Conservation (phyloP, 139 green algal species). For the Tetradesmus lagerheimii region DNA sequence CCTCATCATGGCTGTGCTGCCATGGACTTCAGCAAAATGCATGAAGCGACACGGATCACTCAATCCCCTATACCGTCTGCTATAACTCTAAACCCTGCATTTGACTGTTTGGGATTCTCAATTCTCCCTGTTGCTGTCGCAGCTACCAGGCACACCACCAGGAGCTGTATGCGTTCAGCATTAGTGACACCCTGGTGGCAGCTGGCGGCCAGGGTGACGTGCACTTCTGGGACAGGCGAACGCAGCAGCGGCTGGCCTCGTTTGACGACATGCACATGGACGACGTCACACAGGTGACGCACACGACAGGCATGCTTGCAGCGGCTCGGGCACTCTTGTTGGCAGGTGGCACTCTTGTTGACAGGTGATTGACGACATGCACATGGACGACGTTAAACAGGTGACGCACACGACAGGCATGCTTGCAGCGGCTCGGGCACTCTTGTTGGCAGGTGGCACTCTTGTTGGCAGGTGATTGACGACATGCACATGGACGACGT, state of each 20-base stretch:
- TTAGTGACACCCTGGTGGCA: conserved; percentile 64
- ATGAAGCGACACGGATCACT: too few relatives aligned
- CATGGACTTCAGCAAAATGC: not conserved
- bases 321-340: not conserved
- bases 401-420: conserved; percentile 30
- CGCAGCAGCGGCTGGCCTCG: conserved; percentile 46
- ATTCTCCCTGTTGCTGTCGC: not conserved
- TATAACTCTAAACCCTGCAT: too few relatives aligned
- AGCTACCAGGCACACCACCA: conserved; percentile 50
- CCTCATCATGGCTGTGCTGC: not conserved
- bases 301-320: not conserved
- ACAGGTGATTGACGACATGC: conserved; percentile 86
- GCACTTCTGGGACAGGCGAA: conserved; percentile 84
- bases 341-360: too few relatives aligned
- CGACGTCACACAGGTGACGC: conserved; percentile 74
- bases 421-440: not conserved
- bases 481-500: conserved; percentile 87
- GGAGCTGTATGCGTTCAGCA: conserved; percentile 65
- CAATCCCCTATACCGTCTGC: too few relatives aligned
- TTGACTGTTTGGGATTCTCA: too few relatives aligned
- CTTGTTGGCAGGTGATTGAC: too few relatives aligned
- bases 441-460: not conserved
- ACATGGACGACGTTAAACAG: conserved; percentile 83
- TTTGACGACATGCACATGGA: conserved; percentile 87
- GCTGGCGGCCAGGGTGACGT: conserved; percentile 76